Evolutionary conservation across 306 rosid genomes (phyloP), one percentile per base, ranked within the genome.

Genomic region (Pterocarpus macrocarpus): DNA sequence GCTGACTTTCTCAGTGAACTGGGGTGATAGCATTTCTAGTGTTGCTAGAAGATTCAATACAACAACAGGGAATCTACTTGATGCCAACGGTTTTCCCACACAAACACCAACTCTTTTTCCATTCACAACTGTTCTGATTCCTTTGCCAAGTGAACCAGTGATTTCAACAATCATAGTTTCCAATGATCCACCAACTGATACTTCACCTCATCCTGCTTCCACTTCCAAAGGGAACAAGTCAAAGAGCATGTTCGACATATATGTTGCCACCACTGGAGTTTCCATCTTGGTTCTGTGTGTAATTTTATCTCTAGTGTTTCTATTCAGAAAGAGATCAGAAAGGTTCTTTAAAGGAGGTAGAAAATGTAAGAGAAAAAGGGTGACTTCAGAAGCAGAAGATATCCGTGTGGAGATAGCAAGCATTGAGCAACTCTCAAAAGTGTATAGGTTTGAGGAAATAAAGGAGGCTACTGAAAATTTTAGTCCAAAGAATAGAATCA

Each of bases 101-200:
- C 69, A 82, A 35, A 32, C 73, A 30, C 79, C 82, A 30, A 1
- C 2, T 35, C 52, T 88, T 52, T 80, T 4, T 78, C 80, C 85
- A 5, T 72, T 72, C 69, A 87, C 97, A 28, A 87, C 97, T 35
- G 70, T 90, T 90, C 86, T 93, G 32, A 72, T 91, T 78, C 97
- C 92, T 41, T 79, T 90, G 76, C 30, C 85, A 35, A 83, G 80
- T 66, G 86, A 90, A 56, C 92, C 91, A 32, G 78, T 59, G 45
- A 83, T 81, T 67, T 80, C 87, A 77, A 74, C 35, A 11, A 83
- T 89, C 77, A 65, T 28, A 76, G 45, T 69, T 80, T 83, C 15
- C 6, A 41, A 64, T 64, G 77, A 52, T 56, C 49, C 58, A 38
- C 79, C 58, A 32, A 4, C 15, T 17, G 53, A 47, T 47, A 47